Evolutionary conservation across 176 grass and related monocot genomes (phyloP), one percentile per base, ranked within the genome.

Genomic region (Musa schizocarpa): DNA sequence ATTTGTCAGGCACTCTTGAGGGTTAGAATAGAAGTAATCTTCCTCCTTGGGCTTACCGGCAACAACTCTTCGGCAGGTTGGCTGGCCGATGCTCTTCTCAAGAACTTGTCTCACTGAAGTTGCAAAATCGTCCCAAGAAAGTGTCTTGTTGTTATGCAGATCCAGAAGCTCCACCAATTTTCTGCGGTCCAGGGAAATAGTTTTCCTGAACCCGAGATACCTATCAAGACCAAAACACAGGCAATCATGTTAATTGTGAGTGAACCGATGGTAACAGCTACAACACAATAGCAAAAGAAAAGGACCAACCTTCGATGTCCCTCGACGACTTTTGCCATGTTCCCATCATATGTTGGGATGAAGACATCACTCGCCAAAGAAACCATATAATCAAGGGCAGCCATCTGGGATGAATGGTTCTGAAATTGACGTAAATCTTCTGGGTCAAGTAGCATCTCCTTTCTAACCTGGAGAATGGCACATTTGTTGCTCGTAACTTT

Each of bases 321-420:
- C 88, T 97, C 93, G 12, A 93, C 87, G 59, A 97, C 79, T 78
- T 88, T 92, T 21, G 90, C 90, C 90, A 97, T 97, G 82, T 93
- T 97, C 71, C 93, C 90, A 85, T 97, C 90, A 27, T 83, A 93
- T 11, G 93, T 93, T 54, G 93, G 90, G 82, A 97, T 81, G 65
- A 93, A 93, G 76, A 92, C 83, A 82, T 88, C 86, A 87, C 93
- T 97, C 12, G 85, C 90, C 52, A 91, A 81, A 19, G 93, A 97
- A 65, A 97, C 87, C 77, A 97, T 97, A 77, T 90, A 97, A 85
- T 97, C 93, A 2, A 97, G 88, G 29, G 93, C 90, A 71, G 93
- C 93, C 93, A 97, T 97, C 83, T 97, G 93, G 59, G 93, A 97
- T 61, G 93, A 97, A 51, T 97, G 93, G 74, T 93, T 93, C 80